A percentile compares a stretch with the other conserved stretches of the same genome.
Evolutionary conservation across 129 eudicot genomes (phyloP).

Genomic region (Smallanthus sonchifolius): DNA sequence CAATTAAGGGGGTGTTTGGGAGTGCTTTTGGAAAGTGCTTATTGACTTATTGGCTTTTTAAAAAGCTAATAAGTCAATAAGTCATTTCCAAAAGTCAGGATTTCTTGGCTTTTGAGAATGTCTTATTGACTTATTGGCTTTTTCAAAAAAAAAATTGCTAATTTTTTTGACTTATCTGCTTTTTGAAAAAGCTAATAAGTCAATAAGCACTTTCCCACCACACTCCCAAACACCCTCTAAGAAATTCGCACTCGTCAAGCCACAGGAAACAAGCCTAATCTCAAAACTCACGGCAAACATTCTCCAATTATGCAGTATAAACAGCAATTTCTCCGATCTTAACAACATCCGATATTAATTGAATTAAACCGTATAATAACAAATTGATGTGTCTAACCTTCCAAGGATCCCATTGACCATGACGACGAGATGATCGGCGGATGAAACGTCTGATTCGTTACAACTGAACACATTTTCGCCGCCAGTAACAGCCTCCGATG

Average conservation of each 20-base stretch:
- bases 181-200: no score
- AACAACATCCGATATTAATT: background rate
- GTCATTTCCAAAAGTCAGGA: no score
- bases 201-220: no score
- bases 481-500: conserved; percentile 58
- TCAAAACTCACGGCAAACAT: background rate
- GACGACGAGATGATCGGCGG: conserved; percentile 95
- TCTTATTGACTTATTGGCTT: no score
- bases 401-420: conserved; percentile 96
- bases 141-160: no score
- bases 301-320: conserved; percentile 4
- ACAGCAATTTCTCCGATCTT: conserved; percentile 10
- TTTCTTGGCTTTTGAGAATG: no score
- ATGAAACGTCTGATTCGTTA: conserved; percentile 42
- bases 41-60: no score
- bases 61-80: no score
- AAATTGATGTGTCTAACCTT: conserved; percentile 36
- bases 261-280: background rate
- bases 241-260: background rate
- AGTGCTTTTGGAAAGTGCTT: no score
- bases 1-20: no score
- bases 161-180: no score
- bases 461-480: conserved; percentile 69
- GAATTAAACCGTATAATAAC: background rate
- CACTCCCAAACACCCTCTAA: no score